phyloP scores from a whole-genome alignment of 2,329 filamentous ascomycete species.

The Pseudocercospora eumusae region DNA sequence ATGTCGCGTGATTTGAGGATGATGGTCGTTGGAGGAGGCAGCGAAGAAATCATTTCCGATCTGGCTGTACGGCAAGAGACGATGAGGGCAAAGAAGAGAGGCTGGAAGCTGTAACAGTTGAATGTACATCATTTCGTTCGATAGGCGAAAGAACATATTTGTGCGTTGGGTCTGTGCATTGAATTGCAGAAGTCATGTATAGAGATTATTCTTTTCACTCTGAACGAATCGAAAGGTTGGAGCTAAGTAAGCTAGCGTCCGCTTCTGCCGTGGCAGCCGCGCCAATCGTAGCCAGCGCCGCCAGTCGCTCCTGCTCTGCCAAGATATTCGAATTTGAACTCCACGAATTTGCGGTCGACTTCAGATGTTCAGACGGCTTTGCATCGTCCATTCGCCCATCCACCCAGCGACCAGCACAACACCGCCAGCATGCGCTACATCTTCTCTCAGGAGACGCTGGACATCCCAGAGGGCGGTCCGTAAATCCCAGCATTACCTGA shows the following conservation, averaged over 20 bases:
- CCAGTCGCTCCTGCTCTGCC: not conserved
- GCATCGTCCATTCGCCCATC: slow-evolving; percentile 6
- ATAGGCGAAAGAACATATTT: not conserved
- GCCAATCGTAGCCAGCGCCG: not conserved
- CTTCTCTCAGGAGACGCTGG: slow-evolving; percentile 93
- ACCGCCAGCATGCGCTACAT: slow-evolving; percentile 96
- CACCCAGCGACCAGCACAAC: slow-evolving; percentile 18
- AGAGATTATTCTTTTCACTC: no score
- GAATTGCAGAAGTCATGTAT: not conserved
- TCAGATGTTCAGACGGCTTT: slow-evolving; percentile 6
- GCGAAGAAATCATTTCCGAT: slow-evolving; percentile 41
- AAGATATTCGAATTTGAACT: not conserved
- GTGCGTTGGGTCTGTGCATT: not conserved
- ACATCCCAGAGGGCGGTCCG: slow-evolving; percentile 95
- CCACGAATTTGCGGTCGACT: slow-evolving; percentile 7
- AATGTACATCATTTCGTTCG: not conserved
- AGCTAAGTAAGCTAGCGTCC: no score
- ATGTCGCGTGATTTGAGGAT: slow-evolving; percentile 57
- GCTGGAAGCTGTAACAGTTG: slow-evolving; percentile 46
- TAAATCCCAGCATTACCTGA: slow-evolving; percentile 39
- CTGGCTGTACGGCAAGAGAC: slow-evolving; percentile 40
- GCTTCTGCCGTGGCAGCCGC: no score
- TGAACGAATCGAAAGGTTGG: no score
- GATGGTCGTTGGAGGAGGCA: slow-evolving; percentile 43
- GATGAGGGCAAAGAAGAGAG: slow-evolving; percentile 42